Evolutionary conservation across 2,329 filamentous ascomycete genomes (phyloP).

Genomic region (Calonectria multiphialidica): DNA sequence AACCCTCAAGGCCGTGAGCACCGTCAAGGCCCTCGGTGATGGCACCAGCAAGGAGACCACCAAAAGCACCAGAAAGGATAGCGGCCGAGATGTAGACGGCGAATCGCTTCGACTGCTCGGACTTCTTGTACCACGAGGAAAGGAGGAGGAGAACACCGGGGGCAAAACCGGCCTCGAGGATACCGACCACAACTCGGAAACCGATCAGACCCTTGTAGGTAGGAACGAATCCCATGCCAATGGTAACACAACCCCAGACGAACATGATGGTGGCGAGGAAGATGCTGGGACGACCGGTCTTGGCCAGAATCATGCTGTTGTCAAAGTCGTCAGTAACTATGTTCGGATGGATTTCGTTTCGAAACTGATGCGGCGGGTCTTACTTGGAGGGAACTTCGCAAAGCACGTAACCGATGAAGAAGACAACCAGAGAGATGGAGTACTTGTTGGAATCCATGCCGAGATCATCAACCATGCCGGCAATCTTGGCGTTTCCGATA

Average conservation of each 20-base stretch:
- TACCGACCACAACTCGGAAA: conserved; percentile 62
- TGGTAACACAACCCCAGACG: conserved; percentile 50
- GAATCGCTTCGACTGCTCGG: conserved; percentile 48
- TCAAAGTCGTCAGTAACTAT: not conserved
- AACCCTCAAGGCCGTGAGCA: conserved; percentile 60
- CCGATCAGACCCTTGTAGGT: conserved; percentile 44
- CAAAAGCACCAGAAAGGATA: conserved; percentile 75
- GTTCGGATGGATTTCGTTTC: not conserved
- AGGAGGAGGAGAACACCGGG: conserved; percentile 72
- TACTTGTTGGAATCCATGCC: conserved; percentile 70
- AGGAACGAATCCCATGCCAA: conserved; percentile 45
- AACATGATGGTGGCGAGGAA: conserved; percentile 78
- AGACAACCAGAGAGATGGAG: conserved; percentile 69
- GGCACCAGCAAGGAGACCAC: conserved; percentile 71
- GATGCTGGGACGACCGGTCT: conserved; percentile 66
- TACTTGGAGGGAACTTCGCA: conserved; percentile 74
- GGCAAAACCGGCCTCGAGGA: conserved; percentile 71
- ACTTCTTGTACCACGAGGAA: conserved; percentile 72
- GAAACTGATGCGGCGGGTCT: not conserved
- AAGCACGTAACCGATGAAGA: conserved; percentile 78
- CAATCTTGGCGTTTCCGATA: conserved; percentile 66
- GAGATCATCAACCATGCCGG: conserved; percentile 52
- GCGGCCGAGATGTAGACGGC: conserved; percentile 81
- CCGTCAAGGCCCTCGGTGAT: conserved; percentile 68
- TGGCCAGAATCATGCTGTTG: conserved; percentile 67